Base-by-base conservation (phyloP, 2,329 filamentous ascomycete species). In the Aureobasidium sp. region DNA sequence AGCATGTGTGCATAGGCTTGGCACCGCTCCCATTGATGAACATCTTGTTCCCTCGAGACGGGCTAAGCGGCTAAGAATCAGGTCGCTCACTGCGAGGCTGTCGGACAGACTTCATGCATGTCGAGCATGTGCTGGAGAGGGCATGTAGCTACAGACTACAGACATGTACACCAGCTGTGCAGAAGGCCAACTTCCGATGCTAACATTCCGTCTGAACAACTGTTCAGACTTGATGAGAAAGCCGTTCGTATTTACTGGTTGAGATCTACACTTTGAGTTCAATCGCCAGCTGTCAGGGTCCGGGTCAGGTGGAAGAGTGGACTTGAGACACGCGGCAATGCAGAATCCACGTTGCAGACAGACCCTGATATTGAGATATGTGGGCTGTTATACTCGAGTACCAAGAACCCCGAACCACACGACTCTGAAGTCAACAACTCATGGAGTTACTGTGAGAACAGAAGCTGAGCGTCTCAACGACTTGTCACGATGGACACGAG, bases 231-330 rank as follows among this genome's bases (percentile, higher is more conserved):
- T 14, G 21, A 5, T 7, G 25, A 21, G 16, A 16, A 47, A 4
- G 3, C 2, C 4, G 13, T 30, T 41, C 10, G 16, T 29, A 41
- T 37, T 45, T 21, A 32, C 34, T 11, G 21, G 14, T 27, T 21
- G 21, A 29, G 54, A 39, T 13, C 29, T 13, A 30, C n/a, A 30
- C n/a, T 47, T 48, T 58, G 54, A 58, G 42, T 58, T 58, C 8
- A 16, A 9, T 48, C 54, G 54, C 48, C 39, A 48, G 21, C 42
- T 48, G 54, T 58, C 54, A 57, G 54, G 54, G 54, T 58, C 54
- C 42, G 16, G 21, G 21, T 21, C 21, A 25, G n/a, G 7, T 13
- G 21, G 21, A 21, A 36, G 37, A 36, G 37, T 45, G 39, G 21
- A 55, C 51, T 1, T 25, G 10, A 36, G 21, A 36, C 39, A 27